Evolutionary conservation across 1,139 yeast genomes (phyloP).

Genomic region (Candida smagusa): DNA sequence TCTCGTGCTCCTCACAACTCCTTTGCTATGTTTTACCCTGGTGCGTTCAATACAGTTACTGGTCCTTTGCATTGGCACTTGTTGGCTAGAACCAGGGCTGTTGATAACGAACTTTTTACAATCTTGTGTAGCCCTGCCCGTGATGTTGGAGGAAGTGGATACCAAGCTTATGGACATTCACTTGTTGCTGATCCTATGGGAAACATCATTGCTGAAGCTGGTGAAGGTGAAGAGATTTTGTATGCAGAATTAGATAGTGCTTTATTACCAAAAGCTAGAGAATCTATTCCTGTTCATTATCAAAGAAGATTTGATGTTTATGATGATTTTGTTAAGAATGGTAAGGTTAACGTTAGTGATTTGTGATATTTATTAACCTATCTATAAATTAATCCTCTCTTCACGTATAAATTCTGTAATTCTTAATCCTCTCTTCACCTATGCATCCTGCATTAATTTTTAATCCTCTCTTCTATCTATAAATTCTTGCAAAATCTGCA

Average conservation of each 20-base stretch:
- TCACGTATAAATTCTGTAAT: neutral
- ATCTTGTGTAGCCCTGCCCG: constrained; percentile 88
- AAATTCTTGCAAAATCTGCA: constrained; percentile 55
- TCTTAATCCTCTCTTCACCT: neutral
- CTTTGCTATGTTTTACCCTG: constrained; percentile 90
- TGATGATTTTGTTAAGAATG: constrained; percentile 55
- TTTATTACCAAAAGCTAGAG: constrained; percentile 57
- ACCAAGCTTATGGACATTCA: constrained; percentile 93
- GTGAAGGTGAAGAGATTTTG: constrained; percentile 76
- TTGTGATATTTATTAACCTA: constrained; percentile 13
- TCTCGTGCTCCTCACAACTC: constrained; percentile 66
- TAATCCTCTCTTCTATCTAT: constrained; percentile 55
- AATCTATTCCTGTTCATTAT: constrained; percentile 69
- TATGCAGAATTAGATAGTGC: constrained; percentile 76
- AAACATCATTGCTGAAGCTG: constrained; percentile 77
- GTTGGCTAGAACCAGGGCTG: constrained; percentile 81
- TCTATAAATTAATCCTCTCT: neutral
- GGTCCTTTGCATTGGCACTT: constrained; percentile 95
- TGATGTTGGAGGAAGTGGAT: constrained; percentile 58
- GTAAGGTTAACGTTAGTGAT: constrained; percentile 39
- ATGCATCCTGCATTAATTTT: no score
- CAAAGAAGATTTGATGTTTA: constrained; percentile 89
- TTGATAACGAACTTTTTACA: constrained; percentile 82
- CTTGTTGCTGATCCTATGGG: constrained; percentile 85
- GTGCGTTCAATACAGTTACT: constrained; percentile 93